Evolutionary conservation across 768 basidiomycete genomes (phyloP), one percentile per base, ranked within the genome.

Genomic region (Jaapia argillacea): DNA sequence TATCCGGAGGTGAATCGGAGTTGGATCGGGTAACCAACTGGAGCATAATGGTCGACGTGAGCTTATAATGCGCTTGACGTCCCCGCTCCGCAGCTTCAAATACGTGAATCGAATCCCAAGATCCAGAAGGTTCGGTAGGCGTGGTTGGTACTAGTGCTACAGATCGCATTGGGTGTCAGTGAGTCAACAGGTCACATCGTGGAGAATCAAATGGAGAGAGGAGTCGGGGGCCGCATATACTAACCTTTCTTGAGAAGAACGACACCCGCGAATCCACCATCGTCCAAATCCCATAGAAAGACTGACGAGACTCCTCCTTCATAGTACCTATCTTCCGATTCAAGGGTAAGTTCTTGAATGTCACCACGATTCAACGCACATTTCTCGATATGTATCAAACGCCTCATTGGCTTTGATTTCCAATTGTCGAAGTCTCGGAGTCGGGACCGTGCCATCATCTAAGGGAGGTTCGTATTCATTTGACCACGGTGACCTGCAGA

Each of bases 41-140:
- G 14, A 99, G 80, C 89, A 98, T 94, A 43, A 98, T 77, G 2
- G 96, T 98, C 35, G 90, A 93, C 2, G 96, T 98, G 42, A 99
- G 71, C 65, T 97, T 97, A 68, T 98, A 99, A 54, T 90, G 90
- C 3, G 94, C 92, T 52, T 86, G 81, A 40, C 94, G 75, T 4
- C 87, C 92, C 36, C 92, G 79, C 57, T 96, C 92, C n/a, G 77
- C 72, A 2, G 86, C 76, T 62, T 99, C 96, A 52, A 99, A 97
- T 42, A 98, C 94, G 57, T 99, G 96, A 48, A 99, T 90, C 2
- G 92, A 94, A 58, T 99, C 93, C 96, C 96, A 99, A 43, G 89
- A 83, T 20, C 91, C 90, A 0, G 84, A 77, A 4, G 85, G 79
- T 48, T 81, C 83, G 44, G 69, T 67, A 7, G 66, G 55, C 5